Evolutionary conservation across 306 rosid genomes (phyloP).

Genomic region (Dryas drummondii): DNA sequence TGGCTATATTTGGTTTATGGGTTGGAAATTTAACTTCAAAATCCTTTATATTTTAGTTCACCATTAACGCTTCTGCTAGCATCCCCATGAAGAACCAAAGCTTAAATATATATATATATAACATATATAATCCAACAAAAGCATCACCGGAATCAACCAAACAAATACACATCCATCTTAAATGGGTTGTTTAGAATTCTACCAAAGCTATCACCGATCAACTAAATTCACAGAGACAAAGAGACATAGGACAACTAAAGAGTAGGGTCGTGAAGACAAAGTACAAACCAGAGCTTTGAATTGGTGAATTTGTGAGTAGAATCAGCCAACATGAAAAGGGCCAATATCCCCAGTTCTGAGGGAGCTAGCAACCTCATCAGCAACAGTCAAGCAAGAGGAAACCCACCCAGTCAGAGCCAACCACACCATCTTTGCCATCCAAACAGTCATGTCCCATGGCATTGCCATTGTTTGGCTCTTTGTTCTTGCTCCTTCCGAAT

Average conservation of each 20-base stretch:
- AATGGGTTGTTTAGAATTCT: not conserved
- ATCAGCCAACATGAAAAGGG: slow-evolving; percentile 76
- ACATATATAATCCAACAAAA: not conserved
- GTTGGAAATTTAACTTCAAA: not conserved
- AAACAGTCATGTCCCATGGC: slow-evolving; percentile 57
- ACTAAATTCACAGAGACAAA: not conserved
- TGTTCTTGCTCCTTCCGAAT: slow-evolving; percentile 10
- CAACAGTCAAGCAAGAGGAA: slow-evolving; percentile 73
- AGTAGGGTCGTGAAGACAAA: not conserved
- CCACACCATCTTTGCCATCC: slow-evolving; percentile 78
- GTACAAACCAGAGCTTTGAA: slow-evolving; percentile 33
- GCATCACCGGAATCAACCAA: not conserved
- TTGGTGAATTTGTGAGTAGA: slow-evolving; percentile 19
- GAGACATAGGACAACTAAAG: not conserved
- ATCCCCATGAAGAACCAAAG: not conserved
- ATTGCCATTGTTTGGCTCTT: slow-evolving; percentile 48
- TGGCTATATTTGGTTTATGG: not conserved
- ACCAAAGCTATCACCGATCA: not conserved
- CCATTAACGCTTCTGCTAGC: no score
- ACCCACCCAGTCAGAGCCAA: slow-evolving; percentile 75
- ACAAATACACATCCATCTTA: not conserved
- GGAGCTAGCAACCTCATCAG: slow-evolving; percentile 81
- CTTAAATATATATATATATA: not conserved
- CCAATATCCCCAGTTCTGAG: slow-evolving; percentile 89
- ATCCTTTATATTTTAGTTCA: not conserved